Evolutionary conservation across 257 asterid genomes (phyloP).

Genomic region (Solanum appendiculatum): DNA sequence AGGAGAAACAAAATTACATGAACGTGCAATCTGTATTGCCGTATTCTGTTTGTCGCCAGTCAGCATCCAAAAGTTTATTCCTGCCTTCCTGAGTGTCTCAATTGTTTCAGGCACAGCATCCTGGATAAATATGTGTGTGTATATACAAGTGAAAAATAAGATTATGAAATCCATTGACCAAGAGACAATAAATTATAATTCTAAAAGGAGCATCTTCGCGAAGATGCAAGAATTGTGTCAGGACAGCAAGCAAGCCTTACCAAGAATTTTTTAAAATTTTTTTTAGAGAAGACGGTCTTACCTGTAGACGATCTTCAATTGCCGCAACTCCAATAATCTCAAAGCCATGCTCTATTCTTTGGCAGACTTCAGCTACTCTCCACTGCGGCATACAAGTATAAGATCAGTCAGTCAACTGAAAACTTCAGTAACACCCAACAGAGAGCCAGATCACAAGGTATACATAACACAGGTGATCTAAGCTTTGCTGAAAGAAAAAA

Average conservation of each 20-base stretch:
- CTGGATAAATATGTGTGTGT: conserved; percentile 28
- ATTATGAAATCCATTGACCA: conserved; percentile 4
- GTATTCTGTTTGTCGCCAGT: conserved; percentile 98
- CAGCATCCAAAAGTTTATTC: conserved; percentile 97
- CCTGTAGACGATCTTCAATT: conserved; percentile 97
- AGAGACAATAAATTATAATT: background rate
- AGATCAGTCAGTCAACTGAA: background rate
- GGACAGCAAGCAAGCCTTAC: background rate
- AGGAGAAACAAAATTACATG: conserved; percentile 95
- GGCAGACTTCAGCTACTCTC: conserved; percentile 98
- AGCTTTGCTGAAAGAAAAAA: background rate
- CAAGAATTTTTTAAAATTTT: background rate
- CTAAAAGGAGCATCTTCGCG: background rate
- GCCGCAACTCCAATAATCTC: conserved; percentile 98
- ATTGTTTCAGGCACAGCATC: conserved; percentile 98
- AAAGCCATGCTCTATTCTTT: conserved; percentile 75
- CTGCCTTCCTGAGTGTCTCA: conserved; percentile 82
- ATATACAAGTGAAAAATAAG: conserved; percentile 1
- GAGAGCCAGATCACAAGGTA: background rate
- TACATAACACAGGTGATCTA: background rate
- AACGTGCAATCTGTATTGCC: conserved; percentile 94
- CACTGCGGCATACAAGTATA: conserved; percentile 33
- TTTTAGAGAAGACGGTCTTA: conserved; percentile 9
- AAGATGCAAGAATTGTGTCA: background rate
- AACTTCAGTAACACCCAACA: background rate